A percentile compares a stretch with the other conserved stretches of the same genome.
phyloP scores from a whole-genome alignment of 805 yeast genomes.

The Hanseniaspora thailandica region DNA sequence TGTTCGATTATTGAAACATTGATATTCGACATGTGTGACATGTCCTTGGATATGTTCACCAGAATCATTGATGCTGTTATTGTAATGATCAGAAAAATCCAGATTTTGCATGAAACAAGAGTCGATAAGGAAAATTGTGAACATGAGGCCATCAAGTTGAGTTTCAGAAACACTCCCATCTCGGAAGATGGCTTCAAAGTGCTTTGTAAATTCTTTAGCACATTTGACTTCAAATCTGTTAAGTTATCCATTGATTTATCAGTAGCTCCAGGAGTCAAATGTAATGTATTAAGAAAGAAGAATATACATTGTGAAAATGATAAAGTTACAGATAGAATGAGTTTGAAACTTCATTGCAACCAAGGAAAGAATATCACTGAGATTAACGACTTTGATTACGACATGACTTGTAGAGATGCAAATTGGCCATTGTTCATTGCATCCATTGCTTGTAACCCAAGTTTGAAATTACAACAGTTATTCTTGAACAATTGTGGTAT shows the following conservation, averaged over 20 bases:
- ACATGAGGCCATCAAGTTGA: conserved; percentile 54
- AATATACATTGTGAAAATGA: conserved; percentile 26
- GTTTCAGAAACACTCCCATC: conserved; percentile 68
- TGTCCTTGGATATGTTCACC: conserved; percentile 66
- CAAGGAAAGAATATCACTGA: neutral
- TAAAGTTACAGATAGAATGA: conserved; percentile 34
- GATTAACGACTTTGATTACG: conserved; percentile 10
- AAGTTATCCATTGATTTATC: conserved; percentile 56
- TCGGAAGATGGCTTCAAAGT: conserved; percentile 70
- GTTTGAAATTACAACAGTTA: conserved; percentile 31
- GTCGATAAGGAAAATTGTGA: conserved; percentile 25
- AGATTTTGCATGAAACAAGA: neutral
- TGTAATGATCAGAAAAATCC: conserved; percentile 22
- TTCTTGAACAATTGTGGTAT: conserved; percentile 58
- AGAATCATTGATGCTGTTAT: conserved; percentile 54
- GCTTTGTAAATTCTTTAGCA: conserved; percentile 63
- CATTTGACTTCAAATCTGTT: conserved; percentile 35
- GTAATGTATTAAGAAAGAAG: conserved; percentile 32
- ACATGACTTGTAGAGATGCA: conserved; percentile 34
- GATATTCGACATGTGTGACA: conserved; percentile 64
- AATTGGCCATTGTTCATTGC: conserved; percentile 77
- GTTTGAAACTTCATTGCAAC: neutral
- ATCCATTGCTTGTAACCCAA: conserved; percentile 55
- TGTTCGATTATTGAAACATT: conserved; percentile 73
- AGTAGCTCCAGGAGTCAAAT: conserved; percentile 30